A percentile compares a stretch with the other conserved stretches of the same genome.
phyloP scores from a whole-genome alignment of 768 basidiomycete genomes.

The Zangia roseola region DNA sequence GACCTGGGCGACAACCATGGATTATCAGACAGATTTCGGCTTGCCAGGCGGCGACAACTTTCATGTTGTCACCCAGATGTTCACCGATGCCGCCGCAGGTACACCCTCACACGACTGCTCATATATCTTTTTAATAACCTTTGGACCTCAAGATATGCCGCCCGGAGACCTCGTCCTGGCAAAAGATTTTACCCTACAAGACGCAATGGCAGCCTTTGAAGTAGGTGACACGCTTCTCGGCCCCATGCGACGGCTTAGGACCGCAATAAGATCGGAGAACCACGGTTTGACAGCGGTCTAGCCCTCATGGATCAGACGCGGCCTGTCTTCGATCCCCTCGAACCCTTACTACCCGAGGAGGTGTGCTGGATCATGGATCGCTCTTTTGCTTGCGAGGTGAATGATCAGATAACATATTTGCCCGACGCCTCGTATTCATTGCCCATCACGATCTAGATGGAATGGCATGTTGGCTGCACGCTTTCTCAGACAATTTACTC shows the following conservation, averaged over 20 bases:
- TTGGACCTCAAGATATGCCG: constrained; percentile 53
- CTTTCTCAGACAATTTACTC: constrained; percentile 88
- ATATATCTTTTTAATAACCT: constrained; percentile 8
- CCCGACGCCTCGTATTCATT: constrained; percentile 12
- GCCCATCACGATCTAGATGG: constrained; percentile 52
- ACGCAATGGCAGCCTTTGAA: constrained; percentile 95
- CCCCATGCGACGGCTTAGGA: constrained; percentile 12
- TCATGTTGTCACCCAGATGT: constrained; percentile 59
- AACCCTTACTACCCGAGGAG: constrained; percentile 70
- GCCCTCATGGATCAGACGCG: constrained; percentile 40
- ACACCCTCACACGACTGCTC: constrained; percentile 2
- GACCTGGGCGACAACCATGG: constrained; percentile 16
- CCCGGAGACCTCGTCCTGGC: constrained; percentile 62
- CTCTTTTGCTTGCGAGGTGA: constrained; percentile 75
- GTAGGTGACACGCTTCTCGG: constrained; percentile 37
- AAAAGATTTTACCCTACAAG: constrained; percentile 70
- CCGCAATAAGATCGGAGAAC: constrained; percentile 79
- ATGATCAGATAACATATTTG: constrained; percentile 19
- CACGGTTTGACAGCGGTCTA: constrained; percentile 84
- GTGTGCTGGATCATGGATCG: constrained; percentile 88
- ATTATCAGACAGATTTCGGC: constrained; percentile 11
- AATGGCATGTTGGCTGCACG: constrained; percentile 83
- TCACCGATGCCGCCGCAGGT: constrained; percentile 65
- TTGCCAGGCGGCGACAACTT: constrained; percentile 62
- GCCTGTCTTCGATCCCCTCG: constrained; percentile 60